A percentile compares a stretch with the other conserved stretches of the same genome.
Conservation (phyloP, 805 yeast species). For the Candida endomychidarum region DNA sequence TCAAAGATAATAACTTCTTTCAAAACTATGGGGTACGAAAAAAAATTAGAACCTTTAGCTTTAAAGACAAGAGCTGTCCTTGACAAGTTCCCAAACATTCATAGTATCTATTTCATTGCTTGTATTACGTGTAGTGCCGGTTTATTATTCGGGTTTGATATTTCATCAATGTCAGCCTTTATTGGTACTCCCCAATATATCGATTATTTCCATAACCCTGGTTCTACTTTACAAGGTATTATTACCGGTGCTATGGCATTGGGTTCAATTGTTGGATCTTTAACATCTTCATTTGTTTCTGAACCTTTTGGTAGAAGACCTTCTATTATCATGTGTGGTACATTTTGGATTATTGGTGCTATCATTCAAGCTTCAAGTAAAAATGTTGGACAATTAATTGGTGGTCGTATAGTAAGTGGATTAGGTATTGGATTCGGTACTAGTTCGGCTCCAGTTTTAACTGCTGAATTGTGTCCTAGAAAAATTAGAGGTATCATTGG, state of each 20-base stretch:
- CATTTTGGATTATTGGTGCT: conserved; percentile 40
- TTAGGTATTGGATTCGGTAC: conserved; percentile 67
- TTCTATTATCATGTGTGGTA: conserved; percentile 39
- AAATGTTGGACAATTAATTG: conserved; percentile 43
- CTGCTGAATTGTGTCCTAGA: conserved; percentile 64
- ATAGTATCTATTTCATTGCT: conserved; percentile 60
- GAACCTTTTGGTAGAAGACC: conserved; percentile 48
- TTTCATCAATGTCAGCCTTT: conserved; percentile 75
- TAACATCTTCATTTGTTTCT: conserved; percentile 48
- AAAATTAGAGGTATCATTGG: conserved; percentile 60
- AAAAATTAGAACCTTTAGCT: conserved; percentile 34
- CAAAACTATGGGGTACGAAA: conserved; percentile 41
- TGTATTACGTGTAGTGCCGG: conserved; percentile 65
- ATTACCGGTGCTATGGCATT: conserved; percentile 75
- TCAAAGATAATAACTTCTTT: too few species aligned
- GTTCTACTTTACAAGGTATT: conserved; percentile 63
- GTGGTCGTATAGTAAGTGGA: conserved; percentile 62
- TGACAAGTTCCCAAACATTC: conserved; percentile 40
- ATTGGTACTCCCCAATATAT: conserved; percentile 47
- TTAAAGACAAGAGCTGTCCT: conserved; percentile 30
- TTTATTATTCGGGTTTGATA: conserved; percentile 74
- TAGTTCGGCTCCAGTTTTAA: conserved; percentile 64
- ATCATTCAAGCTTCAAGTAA: conserved; percentile 40
- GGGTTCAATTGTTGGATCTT: conserved; percentile 73
- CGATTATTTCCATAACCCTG: conserved; percentile 44